Evolutionary conservation across 164 flowering plant genomes (phyloP).

Genomic region (Liriodendron chinense): DNA sequence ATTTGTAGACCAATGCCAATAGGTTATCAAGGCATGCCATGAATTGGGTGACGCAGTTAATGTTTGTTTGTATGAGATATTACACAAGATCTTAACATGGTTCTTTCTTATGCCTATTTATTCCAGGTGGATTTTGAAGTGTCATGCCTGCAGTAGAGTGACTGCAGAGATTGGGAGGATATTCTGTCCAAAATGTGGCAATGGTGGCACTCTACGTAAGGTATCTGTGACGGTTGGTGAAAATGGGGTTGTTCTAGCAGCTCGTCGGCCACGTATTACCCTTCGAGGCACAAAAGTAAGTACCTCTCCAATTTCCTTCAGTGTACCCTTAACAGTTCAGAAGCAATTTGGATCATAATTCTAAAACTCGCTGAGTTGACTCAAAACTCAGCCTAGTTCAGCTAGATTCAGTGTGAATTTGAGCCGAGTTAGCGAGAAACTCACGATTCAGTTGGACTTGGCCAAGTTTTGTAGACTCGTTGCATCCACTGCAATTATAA

Average conservation of each 20-base stretch:
- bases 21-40: background rate
- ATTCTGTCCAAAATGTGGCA: slow-evolving; percentile 96
- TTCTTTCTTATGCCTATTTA: slow-evolving; percentile 4
- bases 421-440: too few species aligned
- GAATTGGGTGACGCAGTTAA: background rate
- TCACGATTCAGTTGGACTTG: too few species aligned
- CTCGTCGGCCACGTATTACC: slow-evolving; percentile 61
- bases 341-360: background rate
- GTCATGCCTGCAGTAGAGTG: slow-evolving; percentile 91
- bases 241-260: slow-evolving; percentile 70
- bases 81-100: background rate
- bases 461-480: too few species aligned
- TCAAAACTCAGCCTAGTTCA: too few species aligned
- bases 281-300: slow-evolving; percentile 90
- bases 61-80: background rate
- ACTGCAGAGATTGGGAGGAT: slow-evolving; percentile 84
- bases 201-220: slow-evolving; percentile 90
- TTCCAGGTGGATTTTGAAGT: slow-evolving; percentile 84
- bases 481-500: too few species aligned
- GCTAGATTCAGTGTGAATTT: too few species aligned
- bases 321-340: background rate
- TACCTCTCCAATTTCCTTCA: background rate
- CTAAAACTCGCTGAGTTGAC: too few species aligned
- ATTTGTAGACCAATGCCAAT: background rate
- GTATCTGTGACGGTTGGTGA: slow-evolving; percentile 91